Evolutionary conservation across 331 rosid species (phyloP).

Genomic region (Pyracantha coccinea): DNA sequence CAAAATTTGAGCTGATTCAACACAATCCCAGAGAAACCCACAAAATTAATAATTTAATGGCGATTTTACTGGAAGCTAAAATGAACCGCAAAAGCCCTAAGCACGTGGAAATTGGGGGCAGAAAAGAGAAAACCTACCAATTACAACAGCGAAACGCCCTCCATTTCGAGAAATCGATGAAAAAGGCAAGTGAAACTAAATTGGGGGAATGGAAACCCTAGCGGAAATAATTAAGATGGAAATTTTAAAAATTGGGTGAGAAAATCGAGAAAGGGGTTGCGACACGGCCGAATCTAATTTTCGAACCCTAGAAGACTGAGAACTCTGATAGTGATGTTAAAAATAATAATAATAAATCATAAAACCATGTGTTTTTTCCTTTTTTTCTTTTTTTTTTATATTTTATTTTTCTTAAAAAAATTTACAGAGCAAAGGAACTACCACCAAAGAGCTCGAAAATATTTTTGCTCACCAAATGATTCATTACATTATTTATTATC

Average conservation of each 20-base stretch:
- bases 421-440: too few species aligned
- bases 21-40: background rate
- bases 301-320: constrained; percentile 39
- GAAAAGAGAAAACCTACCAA: constrained; percentile 23
- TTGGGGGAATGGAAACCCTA: constrained; percentile 48
- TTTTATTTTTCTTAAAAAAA: too few species aligned
- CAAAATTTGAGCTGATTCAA: constrained; percentile 6
- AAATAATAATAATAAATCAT: too few species aligned
- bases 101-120: constrained; percentile 24
- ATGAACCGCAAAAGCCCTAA: constrained; percentile 26
- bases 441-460: too few species aligned
- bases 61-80: background rate
- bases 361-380: too few species aligned
- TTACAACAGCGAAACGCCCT: constrained; percentile 20
- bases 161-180: constrained; percentile 28
- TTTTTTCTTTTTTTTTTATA: too few species aligned
- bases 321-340: constrained; percentile 27
- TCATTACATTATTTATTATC: too few species aligned
- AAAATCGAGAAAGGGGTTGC: constrained; percentile 44
- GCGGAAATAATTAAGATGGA: constrained; percentile 8
- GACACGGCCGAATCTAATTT: constrained; percentile 59
- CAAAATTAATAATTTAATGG: too few species aligned
- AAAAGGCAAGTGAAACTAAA: constrained; percentile 1
- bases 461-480: too few species aligned
- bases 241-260: constrained; percentile 28